Percentiles rank a stretch among this genome's conserved stretches.
Evolutionary conservation across 176 grass and related monocot genomes (phyloP).

Genomic region (Eleusine indica): DNA sequence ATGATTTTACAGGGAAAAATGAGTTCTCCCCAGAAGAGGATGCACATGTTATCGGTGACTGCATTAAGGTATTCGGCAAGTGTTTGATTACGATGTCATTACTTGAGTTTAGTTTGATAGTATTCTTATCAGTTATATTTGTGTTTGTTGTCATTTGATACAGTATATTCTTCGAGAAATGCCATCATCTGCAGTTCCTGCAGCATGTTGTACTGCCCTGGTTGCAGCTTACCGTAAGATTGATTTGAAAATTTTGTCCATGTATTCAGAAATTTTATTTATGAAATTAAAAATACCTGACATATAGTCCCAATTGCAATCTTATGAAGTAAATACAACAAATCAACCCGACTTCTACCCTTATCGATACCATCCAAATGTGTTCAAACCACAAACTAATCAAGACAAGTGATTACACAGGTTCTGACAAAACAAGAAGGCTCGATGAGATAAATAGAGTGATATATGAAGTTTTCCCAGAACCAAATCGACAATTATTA

Average conservation of each 20-base stretch:
- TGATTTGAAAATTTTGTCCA: conserved; percentile 32
- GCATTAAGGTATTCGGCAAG: conserved; percentile 83
- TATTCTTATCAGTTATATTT: conserved; percentile 37
- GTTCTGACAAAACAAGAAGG: conserved; percentile 67
- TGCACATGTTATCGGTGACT: conserved; percentile 96
- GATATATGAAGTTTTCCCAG: conserved; percentile 95
- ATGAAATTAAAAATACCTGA: conserved; percentile 20
- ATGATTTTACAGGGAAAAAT: conserved; percentile 72
- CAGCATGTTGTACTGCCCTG: conserved; percentile 80
- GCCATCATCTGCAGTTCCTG: conserved; percentile 85
- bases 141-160: conserved; percentile 42
- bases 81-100: conserved; percentile 11
- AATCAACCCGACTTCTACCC: conserved; percentile 11
- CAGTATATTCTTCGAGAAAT: conserved; percentile 93
- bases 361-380: conserved; percentile 28
- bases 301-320: conserved; percentile 8
- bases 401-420: conserved; percentile 53
- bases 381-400: conserved; percentile 42
- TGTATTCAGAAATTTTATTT: conserved; percentile 37
- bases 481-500: conserved; percentile 76
- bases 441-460: conserved; percentile 74
- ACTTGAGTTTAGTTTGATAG: conserved; percentile 3
- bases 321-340: conserved; percentile 34
- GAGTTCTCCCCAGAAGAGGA: conserved; percentile 95
- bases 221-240: conserved; percentile 88